Evolutionary conservation across 208 protist genomes (phyloP), one percentile per base, ranked within the genome.

Genomic region (Wallacemonas collosoma): DNA sequence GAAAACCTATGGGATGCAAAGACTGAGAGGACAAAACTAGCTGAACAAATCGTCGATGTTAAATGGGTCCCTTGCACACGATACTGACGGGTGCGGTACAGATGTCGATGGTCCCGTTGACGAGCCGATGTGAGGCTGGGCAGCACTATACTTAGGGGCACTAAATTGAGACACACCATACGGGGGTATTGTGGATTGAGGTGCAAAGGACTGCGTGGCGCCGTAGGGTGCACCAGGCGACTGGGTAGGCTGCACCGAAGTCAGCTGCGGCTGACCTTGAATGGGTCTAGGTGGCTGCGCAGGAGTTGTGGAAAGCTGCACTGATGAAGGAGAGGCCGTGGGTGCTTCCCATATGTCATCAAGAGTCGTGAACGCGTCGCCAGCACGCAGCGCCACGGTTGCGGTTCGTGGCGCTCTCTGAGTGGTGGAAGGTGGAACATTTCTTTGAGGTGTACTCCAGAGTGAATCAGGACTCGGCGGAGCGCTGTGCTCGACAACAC

Each of bases 21-120:
- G 45, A 12, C 8, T 14, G 8, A 12, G 8, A 50, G 45, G 26
- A 64, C 38, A 50, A 7, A 53, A 62, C 67, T 68, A 84, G 7
- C 72, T 54, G 57, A 87, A 83, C 48, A 87, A 60, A 63, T 78
- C 75, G 40, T 81, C 82, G 51, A 86, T 70, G 71, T 77, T 73
- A 55, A 77, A 60, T 26, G 35, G 38, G 35, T 60, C 58, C 3
- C 47, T 71, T 51, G 47, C 1, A 8, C 14, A n/a, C 12, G 67
- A 36, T 1, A 64, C 41, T 2, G 69, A 43, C 48, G 65, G 77
- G 38, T 9, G 36, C 7, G 36, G 12, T 12, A 56, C 51, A 56
- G 51, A 12, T 36, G n/a, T n/a, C 7, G 51, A n/a, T 36, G 15
- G 12, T n/a, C 48, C 17, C 26, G 26, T 26, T 26, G 26, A 26